Conservation (phyloP, 306 rosid species). For the Ormosia emarginata region DNA sequence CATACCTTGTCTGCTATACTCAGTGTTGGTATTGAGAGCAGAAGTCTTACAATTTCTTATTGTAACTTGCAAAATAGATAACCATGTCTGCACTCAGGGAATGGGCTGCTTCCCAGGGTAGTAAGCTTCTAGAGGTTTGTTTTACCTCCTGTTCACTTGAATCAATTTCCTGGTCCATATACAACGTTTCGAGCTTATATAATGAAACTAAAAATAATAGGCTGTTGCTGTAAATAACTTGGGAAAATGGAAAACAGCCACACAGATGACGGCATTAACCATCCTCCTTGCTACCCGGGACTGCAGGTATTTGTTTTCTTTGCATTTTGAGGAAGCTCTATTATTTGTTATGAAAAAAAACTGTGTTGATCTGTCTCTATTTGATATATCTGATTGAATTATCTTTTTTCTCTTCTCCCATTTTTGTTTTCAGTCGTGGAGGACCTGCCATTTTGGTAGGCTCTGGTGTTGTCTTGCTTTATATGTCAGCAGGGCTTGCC, state of each 20-base stretch:
- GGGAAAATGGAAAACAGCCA: constrained; percentile 99
- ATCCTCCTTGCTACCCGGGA: constrained; percentile 85
- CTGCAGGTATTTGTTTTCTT: constrained; percentile 57
- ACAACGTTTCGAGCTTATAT: background rate
- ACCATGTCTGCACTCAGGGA: constrained; percentile 99
- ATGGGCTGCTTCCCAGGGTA: constrained; percentile 96
- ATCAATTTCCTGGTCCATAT: background rate
- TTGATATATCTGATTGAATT: constrained; percentile 15
- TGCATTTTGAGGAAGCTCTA: background rate
- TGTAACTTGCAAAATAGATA: constrained; percentile 51
- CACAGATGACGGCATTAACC: constrained; percentile 83
- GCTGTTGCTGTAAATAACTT: constrained; percentile 97
- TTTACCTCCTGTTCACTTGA: constrained; percentile 15
- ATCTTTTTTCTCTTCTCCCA: background rate
- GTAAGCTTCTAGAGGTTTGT: constrained; percentile 80
- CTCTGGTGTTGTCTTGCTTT: constrained; percentile 75
- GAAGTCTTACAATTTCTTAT: constrained; percentile 23
- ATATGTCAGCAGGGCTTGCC: constrained; percentile 87
- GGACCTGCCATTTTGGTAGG: constrained; percentile 58
- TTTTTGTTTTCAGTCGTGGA: constrained; percentile 59
- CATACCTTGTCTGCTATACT: background rate
- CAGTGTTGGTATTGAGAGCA: background rate
- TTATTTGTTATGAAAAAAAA: background rate
- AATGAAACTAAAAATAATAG: constrained; percentile 29
- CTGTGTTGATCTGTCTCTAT: background rate